Evolutionary conservation across 2,329 filamentous ascomycete species (phyloP).

Genomic region (Tolypocladium nubicola): DNA sequence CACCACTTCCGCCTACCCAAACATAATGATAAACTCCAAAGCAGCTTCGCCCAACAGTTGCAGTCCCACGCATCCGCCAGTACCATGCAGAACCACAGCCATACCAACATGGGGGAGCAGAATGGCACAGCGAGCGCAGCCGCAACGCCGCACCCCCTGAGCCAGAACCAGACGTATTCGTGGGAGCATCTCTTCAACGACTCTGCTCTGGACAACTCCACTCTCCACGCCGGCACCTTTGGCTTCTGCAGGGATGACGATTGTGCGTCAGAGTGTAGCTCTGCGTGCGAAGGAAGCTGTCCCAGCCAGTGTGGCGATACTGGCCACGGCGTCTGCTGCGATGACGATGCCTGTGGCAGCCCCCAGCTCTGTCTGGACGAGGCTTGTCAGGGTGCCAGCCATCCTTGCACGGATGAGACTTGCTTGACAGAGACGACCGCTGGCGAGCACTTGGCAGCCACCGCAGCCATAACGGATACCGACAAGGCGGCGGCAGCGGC

Average conservation of each 20-base stretch:
- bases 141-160: not conserved
- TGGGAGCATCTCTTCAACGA: constrained; percentile 10
- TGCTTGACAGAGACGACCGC: constrained; percentile 16
- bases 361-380: constrained; percentile 14
- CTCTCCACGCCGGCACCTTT: not conserved
- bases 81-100: not conserved
- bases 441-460: not conserved
- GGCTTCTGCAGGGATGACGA: constrained; percentile 13
- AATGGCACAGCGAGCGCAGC: not conserved
- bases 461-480: constrained; percentile 7
- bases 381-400: constrained; percentile 23
- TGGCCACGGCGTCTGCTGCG: constrained; percentile 22
- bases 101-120: not conserved
- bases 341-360: constrained; percentile 21
- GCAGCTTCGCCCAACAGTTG: constrained; percentile 4
- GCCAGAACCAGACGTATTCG: constrained; percentile 4
- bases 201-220: constrained; percentile 1
- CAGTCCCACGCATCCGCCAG: not conserved
- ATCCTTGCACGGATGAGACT: constrained; percentile 23
- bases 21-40: constrained; percentile 4
- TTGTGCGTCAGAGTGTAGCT: constrained; percentile 21
- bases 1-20: constrained; percentile 7
- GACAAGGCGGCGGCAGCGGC: constrained; percentile 18
- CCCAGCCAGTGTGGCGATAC: constrained; percentile 22
- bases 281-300: constrained; percentile 23